Percentiles rank a stretch among this genome's conserved stretches.
Evolutionary conservation across 2,329 filamentous ascomycete genomes (phyloP).

Genomic region (Calonectria honghensis): DNA sequence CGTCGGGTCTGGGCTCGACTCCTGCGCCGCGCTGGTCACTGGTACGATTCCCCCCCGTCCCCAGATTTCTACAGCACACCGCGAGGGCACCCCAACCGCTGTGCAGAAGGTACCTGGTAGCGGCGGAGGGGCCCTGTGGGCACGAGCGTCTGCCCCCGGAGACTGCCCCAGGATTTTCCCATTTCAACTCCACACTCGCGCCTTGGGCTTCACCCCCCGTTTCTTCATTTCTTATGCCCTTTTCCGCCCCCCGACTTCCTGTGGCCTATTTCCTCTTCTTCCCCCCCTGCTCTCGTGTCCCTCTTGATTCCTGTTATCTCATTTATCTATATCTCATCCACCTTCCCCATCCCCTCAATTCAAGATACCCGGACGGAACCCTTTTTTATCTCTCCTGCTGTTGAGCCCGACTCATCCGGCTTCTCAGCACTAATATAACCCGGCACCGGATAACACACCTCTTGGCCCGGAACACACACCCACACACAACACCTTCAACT

Average conservation of each 20-base stretch:
- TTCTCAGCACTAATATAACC: slow-evolving; percentile 40
- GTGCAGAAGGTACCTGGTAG: slow-evolving; percentile 27
- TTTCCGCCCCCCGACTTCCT: slow-evolving; percentile 39
- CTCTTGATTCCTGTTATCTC: slow-evolving; percentile 47
- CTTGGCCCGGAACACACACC: slow-evolving; percentile 42
- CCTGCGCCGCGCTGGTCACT: slow-evolving; percentile 9
- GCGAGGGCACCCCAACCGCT: slow-evolving; percentile 30
- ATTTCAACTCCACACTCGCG: slow-evolving; percentile 54
- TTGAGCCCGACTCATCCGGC: slow-evolving; percentile 41
- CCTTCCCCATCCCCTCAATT: slow-evolving; percentile 40
- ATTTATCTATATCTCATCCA: slow-evolving; percentile 42
- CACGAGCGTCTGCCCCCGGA: slow-evolving; percentile 48
- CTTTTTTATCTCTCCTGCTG: slow-evolving; percentile 34
- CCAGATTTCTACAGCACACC: slow-evolving; percentile 29
- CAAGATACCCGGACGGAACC: slow-evolving; percentile 30
- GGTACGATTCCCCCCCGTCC: slow-evolving; percentile 16
- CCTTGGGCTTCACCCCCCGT: slow-evolving; percentile 42
- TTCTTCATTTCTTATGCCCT: slow-evolving; percentile 49
- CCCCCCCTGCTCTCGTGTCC: slow-evolving; percentile 32
- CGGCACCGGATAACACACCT: slow-evolving; percentile 41
- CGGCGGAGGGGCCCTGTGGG: slow-evolving; percentile 41
- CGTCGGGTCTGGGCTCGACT: slow-evolving; percentile 23
- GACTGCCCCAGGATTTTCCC: slow-evolving; percentile 55
- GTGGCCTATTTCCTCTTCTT: slow-evolving; percentile 24
- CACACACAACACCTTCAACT: slow-evolving; percentile 34